Base-by-base conservation (phyloP, 352 stramenopile genomes). In the Blastocystis hominis region DNA sequence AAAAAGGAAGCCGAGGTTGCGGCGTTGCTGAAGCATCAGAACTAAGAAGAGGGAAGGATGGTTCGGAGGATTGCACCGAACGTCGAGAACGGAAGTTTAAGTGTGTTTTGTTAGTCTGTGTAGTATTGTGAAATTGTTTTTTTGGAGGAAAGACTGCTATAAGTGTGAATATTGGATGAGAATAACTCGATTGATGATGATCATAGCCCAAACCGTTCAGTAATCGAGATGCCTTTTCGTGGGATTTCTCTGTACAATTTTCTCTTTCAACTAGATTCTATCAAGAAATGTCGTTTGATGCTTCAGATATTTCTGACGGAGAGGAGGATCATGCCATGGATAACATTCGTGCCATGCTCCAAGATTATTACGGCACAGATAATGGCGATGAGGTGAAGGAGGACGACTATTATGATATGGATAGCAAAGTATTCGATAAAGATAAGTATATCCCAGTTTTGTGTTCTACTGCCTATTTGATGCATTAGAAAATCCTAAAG, bases 271-370 rank as follows among this genome's bases (percentile, higher is more conserved):
- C 24, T 30, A 30, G 24, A 30, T 30, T 30, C 24, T 30, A 30
- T 30, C 24, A 30, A 30, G 24, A 30, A 30, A 30, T 30, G 24
- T 30, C 24, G 24, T 30, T 30, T 30, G 24, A 30, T 30, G 24
- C 24, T 30, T 30, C 24, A 30, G 24, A 30, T 30, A 30, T 30
- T 20, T 84, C 59, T 2, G 72, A 84, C 1, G 72, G 46, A 3
- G 72, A 84, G 17, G 72, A 84, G 46, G 72, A 84, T 84, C 54
- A 66, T 84, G 54, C 72, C 17, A 70, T 84, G 59, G 54, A 66
- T 66, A 84, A 84, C 59, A 84, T 84, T 69, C 72, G 72, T 59
- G 72, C 72, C 34, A 84, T 84, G 72, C 59, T 84, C 34, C 72
- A 84, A 40, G 46, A 70, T 56, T 84, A 84, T 56, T 84, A 84